These are phyloP conservation scores for Ophiobolus disseminans DNA, from an alignment of 2,329 filamentous ascomycete species.

Conservation along the genomic window DNA sequence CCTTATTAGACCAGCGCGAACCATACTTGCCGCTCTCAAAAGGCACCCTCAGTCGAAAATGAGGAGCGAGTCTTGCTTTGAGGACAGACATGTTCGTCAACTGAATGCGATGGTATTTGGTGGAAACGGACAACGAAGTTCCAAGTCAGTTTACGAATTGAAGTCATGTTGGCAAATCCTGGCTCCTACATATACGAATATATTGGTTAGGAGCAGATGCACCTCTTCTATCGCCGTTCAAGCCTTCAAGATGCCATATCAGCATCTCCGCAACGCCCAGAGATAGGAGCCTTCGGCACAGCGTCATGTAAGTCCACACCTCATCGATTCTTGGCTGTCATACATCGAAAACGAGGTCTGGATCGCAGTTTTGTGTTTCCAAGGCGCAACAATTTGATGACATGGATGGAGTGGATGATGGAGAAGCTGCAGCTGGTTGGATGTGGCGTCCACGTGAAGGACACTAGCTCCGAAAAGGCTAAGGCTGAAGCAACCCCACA, in stretches of 20 bases:
- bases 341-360: background rate
- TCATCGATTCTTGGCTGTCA: no score
- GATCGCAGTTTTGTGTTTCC: no score
- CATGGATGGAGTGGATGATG: background rate
- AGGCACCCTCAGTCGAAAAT: slow-evolving; percentile 49
- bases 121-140: no score
- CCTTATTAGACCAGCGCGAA: slow-evolving; percentile 58
- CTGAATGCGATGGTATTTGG: no score
- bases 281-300: slow-evolving; percentile 30
- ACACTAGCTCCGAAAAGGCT: slow-evolving; percentile 1
- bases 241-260: slow-evolving; percentile 3
- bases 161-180: no score
- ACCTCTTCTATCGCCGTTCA: background rate
- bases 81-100: slow-evolving; percentile 39
- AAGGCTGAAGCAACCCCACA: slow-evolving; percentile 1
- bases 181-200: slow-evolving; percentile 1
- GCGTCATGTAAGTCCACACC: no score
- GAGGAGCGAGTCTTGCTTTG: slow-evolving; percentile 48
- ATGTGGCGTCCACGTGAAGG: background rate
- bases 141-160: no score
- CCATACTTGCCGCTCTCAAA: slow-evolving; percentile 51
- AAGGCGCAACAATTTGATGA: background rate
- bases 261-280: background rate
- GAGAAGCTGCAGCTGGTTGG: slow-evolving; percentile 1
- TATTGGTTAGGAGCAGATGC: background rate